phyloP scores from a whole-genome alignment of 1,284 basidiomycete species.

The Trametes polyzona region DNA sequence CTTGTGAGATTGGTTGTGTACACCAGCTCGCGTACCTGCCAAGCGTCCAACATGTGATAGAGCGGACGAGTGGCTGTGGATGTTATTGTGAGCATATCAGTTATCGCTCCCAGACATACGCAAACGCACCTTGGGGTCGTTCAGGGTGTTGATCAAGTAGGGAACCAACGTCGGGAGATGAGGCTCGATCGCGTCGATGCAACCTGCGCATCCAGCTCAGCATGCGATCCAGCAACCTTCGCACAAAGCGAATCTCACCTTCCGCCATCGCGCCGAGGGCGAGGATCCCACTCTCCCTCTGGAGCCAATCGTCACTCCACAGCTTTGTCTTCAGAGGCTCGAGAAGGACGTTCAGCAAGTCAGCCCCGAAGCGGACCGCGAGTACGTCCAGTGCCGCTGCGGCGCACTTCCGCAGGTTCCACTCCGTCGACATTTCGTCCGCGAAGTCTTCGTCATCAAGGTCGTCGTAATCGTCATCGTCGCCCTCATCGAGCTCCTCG shows the following conservation, averaged over 20 bases:
- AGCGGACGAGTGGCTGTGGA: constrained; percentile 88
- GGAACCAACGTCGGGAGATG: constrained; percentile 93
- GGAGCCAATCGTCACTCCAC: constrained; percentile 93
- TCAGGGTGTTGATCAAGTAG: constrained; percentile 89
- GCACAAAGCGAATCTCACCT: constrained; percentile 52
- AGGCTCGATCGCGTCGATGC: constrained; percentile 94
- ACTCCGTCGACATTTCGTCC: constrained; percentile 97
- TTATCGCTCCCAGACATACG: not conserved
- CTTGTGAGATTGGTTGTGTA: constrained; percentile 78
- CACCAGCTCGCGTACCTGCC: constrained; percentile 99
- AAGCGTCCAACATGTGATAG: constrained; percentile 99
- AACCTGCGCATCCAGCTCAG: constrained; percentile 58
- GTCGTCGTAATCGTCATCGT: constrained; percentile 85
- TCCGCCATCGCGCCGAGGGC: constrained; percentile 98
- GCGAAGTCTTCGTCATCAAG: constrained; percentile 92
- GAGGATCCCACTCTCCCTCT: constrained; percentile 94
- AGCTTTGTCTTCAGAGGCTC: constrained; percentile 93
- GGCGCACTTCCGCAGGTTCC: constrained; percentile 98
- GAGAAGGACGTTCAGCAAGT: constrained; percentile 87
- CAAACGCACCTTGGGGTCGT: constrained; percentile 81
- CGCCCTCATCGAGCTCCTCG: constrained; percentile 70
- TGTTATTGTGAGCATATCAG: not conserved
- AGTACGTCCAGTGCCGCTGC: constrained; percentile 98
- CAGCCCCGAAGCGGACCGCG: constrained; percentile 88
- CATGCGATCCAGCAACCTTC: constrained; percentile 5